These are phyloP conservation scores for Ophiosphaerella herpotricha DNA, from an alignment of 2,329 filamentous ascomycete species.

Conservation along the genomic window DNA sequence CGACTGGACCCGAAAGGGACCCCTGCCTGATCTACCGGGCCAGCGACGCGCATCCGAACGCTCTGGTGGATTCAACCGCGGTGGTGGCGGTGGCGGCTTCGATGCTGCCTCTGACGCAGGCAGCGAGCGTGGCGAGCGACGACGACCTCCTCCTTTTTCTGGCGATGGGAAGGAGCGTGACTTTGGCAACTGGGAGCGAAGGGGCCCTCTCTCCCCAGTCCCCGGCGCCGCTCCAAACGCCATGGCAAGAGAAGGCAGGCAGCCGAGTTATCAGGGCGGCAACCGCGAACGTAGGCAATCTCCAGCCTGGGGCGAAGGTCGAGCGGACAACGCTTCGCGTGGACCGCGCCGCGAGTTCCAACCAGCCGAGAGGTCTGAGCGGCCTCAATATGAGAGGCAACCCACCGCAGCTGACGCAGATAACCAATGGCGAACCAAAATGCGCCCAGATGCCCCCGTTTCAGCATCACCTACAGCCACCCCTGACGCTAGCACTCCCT, in stretches of 20 bases:
- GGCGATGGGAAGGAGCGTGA: conserved; percentile 78
- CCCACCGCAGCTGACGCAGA: conserved; percentile 91
- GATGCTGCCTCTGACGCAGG: conserved; percentile 57
- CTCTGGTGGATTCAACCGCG: conserved; percentile 43
- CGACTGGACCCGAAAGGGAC: conserved; percentile 93
- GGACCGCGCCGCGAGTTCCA: conserved; percentile 77
- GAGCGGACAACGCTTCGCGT: conserved; percentile 74
- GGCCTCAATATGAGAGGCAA: conserved; percentile 66
- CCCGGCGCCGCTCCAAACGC: conserved; percentile 44
- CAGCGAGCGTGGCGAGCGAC: conserved; percentile 69
- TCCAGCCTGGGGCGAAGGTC: conserved; percentile 74
- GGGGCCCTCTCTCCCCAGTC: conserved; percentile 82
- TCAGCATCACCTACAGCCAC: conserved; percentile 67
- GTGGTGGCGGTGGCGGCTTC: conserved; percentile 53
- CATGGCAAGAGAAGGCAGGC: conserved; percentile 58
- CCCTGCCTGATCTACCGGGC: conserved; percentile 73
- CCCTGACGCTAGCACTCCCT: conserved; percentile 75
- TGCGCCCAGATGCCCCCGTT: conserved; percentile 75
- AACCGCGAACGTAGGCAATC: conserved; percentile 56
- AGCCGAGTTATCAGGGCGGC: conserved; percentile 55
- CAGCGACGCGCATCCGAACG: conserved; percentile 60
- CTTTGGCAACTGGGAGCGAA: conserved; percentile 91
- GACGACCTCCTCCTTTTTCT: conserved; percentile 67
- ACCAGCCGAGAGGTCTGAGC: conserved; percentile 32
- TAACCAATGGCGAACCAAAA: conserved; percentile 88